Evolutionary conservation across 495 filamentous ascomycete genomes (phyloP).

Genomic region (Annulohypoxylon nitens): DNA sequence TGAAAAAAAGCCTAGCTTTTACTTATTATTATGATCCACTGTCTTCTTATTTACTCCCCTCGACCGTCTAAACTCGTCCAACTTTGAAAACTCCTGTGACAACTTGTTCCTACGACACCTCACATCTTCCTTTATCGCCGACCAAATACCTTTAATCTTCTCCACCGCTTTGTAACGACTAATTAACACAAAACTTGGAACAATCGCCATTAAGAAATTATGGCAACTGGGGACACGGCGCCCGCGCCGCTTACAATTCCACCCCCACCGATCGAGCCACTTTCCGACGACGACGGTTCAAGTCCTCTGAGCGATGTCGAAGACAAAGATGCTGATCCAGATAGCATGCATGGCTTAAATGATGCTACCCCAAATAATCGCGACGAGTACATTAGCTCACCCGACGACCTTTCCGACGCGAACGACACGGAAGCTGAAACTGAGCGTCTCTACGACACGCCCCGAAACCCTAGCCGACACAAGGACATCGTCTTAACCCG

Average conservation of each 20-base stretch:
- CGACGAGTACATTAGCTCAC: slow-evolving; percentile 63
- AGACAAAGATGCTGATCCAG: slow-evolving; percentile 70
- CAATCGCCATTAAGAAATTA: slow-evolving; percentile 38
- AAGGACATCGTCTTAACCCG: slow-evolving; percentile 70
- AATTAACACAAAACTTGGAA: not conserved
- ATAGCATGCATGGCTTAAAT: slow-evolving; percentile 60
- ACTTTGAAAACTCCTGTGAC: slow-evolving; percentile 41
- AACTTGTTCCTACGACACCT: slow-evolving; percentile 16
- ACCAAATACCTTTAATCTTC: slow-evolving; percentile 2
- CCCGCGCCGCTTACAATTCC: slow-evolving; percentile 61
- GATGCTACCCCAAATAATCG: slow-evolving; percentile 60
- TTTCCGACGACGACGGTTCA: slow-evolving; percentile 58
- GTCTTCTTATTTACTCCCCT: slow-evolving; percentile 36
- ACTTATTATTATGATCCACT: slow-evolving; percentile 26
- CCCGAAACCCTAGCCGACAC: slow-evolving; percentile 73
- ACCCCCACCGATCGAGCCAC: slow-evolving; percentile 57
- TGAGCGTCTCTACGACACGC: slow-evolving; percentile 93
- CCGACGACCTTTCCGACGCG: slow-evolving; percentile 66
- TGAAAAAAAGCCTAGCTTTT: slow-evolving; percentile 17
- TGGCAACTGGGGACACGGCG: slow-evolving; percentile 63
- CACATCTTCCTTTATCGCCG: slow-evolving; percentile 7
- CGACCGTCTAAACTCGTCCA: slow-evolving; percentile 20
- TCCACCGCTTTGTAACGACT: not conserved
- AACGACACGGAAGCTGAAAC: slow-evolving; percentile 99
- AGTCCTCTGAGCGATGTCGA: slow-evolving; percentile 93